Evolutionary conservation across 2,329 filamentous ascomycete species (phyloP).

Genomic region (Sphaerostilbella broomeana): DNA sequence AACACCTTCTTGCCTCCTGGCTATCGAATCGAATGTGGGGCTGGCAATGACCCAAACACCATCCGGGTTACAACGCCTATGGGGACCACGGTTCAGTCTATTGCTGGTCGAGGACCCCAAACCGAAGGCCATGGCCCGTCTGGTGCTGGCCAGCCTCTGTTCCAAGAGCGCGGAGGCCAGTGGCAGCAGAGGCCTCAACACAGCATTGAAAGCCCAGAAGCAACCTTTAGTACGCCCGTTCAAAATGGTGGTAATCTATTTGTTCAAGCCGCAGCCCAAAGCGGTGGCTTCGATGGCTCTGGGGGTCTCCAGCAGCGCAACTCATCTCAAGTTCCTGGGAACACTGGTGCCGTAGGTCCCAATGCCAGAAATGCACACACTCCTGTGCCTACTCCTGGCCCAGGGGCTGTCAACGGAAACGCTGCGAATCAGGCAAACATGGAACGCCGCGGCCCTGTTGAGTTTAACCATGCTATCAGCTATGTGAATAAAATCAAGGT

Average conservation of each 20-base stretch:
- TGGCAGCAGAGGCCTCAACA: constrained; percentile 54
- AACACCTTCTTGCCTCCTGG: constrained; percentile 96
- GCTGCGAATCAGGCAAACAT: constrained; percentile 54
- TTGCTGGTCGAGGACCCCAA: constrained; percentile 50
- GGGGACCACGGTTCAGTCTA: constrained; percentile 91
- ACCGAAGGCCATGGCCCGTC: constrained; percentile 37
- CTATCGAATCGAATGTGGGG: constrained; percentile 93
- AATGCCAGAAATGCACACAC: constrained; percentile 50
- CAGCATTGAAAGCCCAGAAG: constrained; percentile 57
- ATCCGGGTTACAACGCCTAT: constrained; percentile 96
- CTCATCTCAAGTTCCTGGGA: constrained; percentile 23
- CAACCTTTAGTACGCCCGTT: constrained; percentile 52
- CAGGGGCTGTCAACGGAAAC: constrained; percentile 55
- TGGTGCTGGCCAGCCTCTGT: constrained; percentile 36
- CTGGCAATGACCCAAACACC: constrained; percentile 88
- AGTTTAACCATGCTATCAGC: constrained; percentile 98
- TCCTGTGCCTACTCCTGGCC: constrained; percentile 50
- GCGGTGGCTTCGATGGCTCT: constrained; percentile 27
- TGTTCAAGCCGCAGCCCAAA: constrained; percentile 35
- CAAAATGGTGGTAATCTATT: constrained; percentile 45
- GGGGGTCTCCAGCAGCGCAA: constrained; percentile 25
- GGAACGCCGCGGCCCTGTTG: constrained; percentile 88
- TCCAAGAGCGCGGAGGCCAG: constrained; percentile 42
- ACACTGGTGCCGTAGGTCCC: constrained; percentile 34
- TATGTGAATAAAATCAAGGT: constrained; percentile 99